Percentiles rank a stretch among this genome's conserved stretches.
Evolutionary conservation across 371 early-diverging fungal species (phyloP).

Genomic region (Apophysomyces sp.): DNA sequence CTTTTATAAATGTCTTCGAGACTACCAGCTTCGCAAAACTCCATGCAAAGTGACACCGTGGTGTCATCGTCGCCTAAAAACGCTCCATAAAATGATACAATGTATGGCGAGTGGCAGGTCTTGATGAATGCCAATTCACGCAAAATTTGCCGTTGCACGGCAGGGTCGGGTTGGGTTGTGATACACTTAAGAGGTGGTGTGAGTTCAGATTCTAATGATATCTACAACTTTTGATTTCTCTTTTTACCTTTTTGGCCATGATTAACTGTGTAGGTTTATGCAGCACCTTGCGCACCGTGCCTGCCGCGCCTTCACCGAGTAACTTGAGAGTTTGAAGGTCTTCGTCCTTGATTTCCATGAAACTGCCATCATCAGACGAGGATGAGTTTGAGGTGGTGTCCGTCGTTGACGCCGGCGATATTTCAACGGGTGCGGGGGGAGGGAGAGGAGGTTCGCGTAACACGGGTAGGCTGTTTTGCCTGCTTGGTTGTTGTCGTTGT

Average conservation of each 20-base stretch:
- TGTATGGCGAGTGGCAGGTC: constrained; percentile 88
- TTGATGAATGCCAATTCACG: constrained; percentile 89
- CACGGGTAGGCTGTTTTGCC: constrained; percentile 14
- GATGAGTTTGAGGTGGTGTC: background rate
- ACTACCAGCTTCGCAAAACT: constrained; percentile 86
- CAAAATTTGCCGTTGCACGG: constrained; percentile 80
- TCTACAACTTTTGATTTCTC: background rate
- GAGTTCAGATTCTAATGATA: background rate
- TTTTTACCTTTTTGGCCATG: constrained; percentile 91
- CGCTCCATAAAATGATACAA: constrained; percentile 94
- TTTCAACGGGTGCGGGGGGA: constrained; percentile 11
- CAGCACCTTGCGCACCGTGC: constrained; percentile 86
- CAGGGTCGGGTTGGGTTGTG: constrained; percentile 67
- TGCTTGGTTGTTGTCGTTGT: constrained; percentile 4
- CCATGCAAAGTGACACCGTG: constrained; percentile 93
- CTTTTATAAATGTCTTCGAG: constrained; percentile 79
- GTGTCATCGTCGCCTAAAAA: constrained; percentile 87
- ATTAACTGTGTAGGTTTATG: constrained; percentile 78
- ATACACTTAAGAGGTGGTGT: constrained; percentile 47
- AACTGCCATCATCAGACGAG: constrained; percentile 3
- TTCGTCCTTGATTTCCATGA: constrained; percentile 50
- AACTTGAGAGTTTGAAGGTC: constrained; percentile 64
- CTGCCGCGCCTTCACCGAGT: constrained; percentile 94
- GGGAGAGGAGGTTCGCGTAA: constrained; percentile 40
- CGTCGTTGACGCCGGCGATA: background rate